Conservation (phyloP, 73 alveolate genomes). For the Uronychia setigera region DNA sequence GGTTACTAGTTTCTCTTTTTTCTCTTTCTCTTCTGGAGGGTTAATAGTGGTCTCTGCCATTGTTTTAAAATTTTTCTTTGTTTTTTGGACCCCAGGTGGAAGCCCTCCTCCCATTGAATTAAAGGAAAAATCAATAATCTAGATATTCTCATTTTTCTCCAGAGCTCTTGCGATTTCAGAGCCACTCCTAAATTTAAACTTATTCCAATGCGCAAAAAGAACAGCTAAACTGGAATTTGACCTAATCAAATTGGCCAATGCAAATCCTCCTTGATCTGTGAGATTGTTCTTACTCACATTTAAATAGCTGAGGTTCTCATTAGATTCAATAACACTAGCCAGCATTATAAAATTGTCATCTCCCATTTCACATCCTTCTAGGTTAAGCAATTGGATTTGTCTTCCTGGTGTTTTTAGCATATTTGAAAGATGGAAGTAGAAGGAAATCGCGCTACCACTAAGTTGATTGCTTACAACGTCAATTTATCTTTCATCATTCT, state of each 20-base stretch:
- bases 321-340: neutral
- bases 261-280: conserved; percentile 12
- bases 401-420: neutral
- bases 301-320: neutral
- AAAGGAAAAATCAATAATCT: conserved; percentile 47
- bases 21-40: neutral
- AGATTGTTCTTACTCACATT: conserved; percentile 6
- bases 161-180: conserved; percentile 19
- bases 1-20: neutral
- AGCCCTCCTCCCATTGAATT: conserved; percentile 40
- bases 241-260: neutral
- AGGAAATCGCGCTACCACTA: neutral
- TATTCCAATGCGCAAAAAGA: conserved; percentile 39
- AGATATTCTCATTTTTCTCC: conserved; percentile 9
- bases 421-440: neutral
- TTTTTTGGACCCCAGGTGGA: neutral
- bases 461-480: conserved; percentile 27
- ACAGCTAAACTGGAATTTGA: neutral
- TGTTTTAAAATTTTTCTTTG: neutral
- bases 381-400: neutral
- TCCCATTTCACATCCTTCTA: neutral
- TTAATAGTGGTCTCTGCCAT: neutral
- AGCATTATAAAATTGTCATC: neutral
- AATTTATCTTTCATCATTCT: neutral
- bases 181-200: conserved; percentile 31